These are phyloP conservation scores for Silene coronaria DNA, from an alignment of 179 eudicot species.

Conservation along the genomic window DNA sequence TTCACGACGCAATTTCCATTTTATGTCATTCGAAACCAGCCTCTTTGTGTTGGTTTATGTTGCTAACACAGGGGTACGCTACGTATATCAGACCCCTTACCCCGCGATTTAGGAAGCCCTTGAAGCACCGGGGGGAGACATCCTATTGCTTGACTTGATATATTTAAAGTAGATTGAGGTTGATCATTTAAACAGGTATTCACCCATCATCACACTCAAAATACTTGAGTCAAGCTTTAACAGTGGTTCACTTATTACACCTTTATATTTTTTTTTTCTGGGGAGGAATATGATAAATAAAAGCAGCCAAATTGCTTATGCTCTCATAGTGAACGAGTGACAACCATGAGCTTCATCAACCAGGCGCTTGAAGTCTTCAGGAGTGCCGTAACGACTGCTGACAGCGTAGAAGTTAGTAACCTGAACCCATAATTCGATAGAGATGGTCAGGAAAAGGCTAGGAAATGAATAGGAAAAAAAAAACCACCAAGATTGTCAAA, in stretches of 20 bases:
- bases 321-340: slow-evolving; percentile 14
- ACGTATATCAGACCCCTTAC: background rate
- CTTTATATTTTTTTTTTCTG: background rate
- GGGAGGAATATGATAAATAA: background rate
- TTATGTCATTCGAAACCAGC: too few relatives aligned
- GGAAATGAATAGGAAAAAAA: too few relatives aligned
- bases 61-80: background rate
- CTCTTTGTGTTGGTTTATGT: background rate
- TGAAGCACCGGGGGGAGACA: background rate
- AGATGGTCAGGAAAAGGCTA: slow-evolving; percentile 1
- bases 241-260: background rate
- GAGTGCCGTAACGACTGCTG: slow-evolving; percentile 97
- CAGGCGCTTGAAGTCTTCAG: slow-evolving; percentile 84
- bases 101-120: background rate
- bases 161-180: background rate
- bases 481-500: too few relatives aligned
- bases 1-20: background rate
- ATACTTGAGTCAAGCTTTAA: background rate
- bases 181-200: slow-evolving; percentile 5
- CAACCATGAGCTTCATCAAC: slow-evolving; percentile 99
- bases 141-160: background rate
- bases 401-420: slow-evolving; percentile 91
- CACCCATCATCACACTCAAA: slow-evolving; percentile 1
- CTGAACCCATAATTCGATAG: slow-evolving; percentile 38
- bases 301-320: slow-evolving; percentile 9